These are phyloP conservation scores for Ampelocalamus luodianensis DNA, from an alignment of 176 grass and related monocot genomes.

Conservation along the genomic window DNA sequence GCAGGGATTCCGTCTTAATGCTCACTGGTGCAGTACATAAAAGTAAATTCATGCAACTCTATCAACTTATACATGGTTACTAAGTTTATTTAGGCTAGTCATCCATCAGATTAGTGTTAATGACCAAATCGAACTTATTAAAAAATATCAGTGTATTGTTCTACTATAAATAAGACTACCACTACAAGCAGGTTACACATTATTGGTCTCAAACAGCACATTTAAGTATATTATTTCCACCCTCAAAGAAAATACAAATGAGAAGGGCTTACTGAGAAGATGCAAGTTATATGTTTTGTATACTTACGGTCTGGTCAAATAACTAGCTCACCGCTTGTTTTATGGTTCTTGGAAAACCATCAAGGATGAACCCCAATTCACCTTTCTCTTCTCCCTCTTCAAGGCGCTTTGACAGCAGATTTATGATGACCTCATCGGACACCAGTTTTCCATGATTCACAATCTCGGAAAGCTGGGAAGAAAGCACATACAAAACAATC, in stretches of 20 bases:
- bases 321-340: conserved; percentile 97
- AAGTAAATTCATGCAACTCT: background rate
- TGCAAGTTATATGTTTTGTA: conserved; percentile 39
- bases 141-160: background rate
- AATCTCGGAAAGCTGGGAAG: conserved; percentile 81
- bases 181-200: background rate
- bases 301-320: conserved; percentile 59
- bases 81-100: background rate
- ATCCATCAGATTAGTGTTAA: background rate
- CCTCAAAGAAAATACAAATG: background rate
- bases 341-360: conserved; percentile 95
- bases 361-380: conserved; percentile 94
- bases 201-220: background rate
- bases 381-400: conserved; percentile 73
- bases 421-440: conserved; percentile 87
- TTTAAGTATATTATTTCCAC: background rate
- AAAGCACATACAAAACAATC: background rate
- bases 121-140: background rate
- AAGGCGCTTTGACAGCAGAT: conserved; percentile 79
- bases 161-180: background rate
- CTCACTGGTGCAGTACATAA: background rate
- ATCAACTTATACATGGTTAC: background rate
- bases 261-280: conserved; percentile 25
- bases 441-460: conserved; percentile 93
- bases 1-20: background rate